phyloP scores from a whole-genome alignment of 495 filamentous ascomycete genomes.

The Penicillium canescens region DNA sequence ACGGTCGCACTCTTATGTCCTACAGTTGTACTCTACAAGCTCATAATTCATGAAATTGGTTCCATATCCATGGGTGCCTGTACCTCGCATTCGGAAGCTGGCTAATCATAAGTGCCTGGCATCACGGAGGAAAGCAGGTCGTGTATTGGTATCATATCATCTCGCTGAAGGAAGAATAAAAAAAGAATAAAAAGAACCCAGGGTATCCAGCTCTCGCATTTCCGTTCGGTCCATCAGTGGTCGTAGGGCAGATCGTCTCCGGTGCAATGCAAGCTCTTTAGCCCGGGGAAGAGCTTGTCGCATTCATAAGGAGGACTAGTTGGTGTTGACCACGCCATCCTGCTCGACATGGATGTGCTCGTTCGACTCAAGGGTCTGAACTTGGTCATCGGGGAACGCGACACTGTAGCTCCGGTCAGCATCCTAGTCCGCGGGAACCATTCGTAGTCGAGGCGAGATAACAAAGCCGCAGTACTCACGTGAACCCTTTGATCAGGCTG shows the following conservation, averaged over 20 bases:
- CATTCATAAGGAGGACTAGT: conserved; percentile 40
- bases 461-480: conserved; percentile 54
- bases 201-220: not conserved
- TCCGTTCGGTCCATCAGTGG: not conserved
- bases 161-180: conserved; percentile 12
- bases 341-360: conserved; percentile 76
- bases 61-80: conserved; percentile 3
- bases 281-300: not conserved
- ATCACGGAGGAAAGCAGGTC: conserved; percentile 10
- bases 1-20: not conserved
- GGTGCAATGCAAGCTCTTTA: not conserved
- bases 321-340: conserved; percentile 69
- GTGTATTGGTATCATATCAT: conserved; percentile 22
- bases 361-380: conserved; percentile 60
- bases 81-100: not conserved
- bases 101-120: conserved; percentile 7
- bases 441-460: not conserved
- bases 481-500: conserved; percentile 85
- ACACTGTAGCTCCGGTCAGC: conserved; percentile 55
- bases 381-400: conserved; percentile 64
- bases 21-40: not conserved
- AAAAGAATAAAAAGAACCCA: conserved; percentile 11
- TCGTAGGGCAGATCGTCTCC: not conserved
- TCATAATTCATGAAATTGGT: not conserved
- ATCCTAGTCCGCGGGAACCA: not conserved